Base-by-base conservation (phyloP, 1,284 basidiomycete genomes). In the Ganoderma leucocontextum region DNA sequence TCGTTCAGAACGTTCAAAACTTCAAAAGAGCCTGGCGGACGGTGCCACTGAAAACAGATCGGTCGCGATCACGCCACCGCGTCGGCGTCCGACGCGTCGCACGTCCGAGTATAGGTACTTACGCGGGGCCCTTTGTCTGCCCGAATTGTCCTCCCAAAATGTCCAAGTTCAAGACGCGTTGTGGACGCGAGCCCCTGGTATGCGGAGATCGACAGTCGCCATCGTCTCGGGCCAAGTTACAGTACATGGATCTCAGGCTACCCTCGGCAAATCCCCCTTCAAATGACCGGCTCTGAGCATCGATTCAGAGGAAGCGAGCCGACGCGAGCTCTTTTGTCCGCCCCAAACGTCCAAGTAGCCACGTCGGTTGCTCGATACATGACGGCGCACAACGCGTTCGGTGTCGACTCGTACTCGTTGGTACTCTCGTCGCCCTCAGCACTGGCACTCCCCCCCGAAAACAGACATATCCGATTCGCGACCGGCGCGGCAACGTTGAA, bases 291-390 rank as follows among this genome's bases (percentile, higher is more conserved):
- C 1, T 41, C 10, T 13, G 12, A 12, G 29, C 29, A 29, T 29
- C 29, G 19, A 19, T 13, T 17, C 41, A 29, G 41, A 42, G 15
- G 41, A 42, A 1, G 22, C 22, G 47, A 49, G 10, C 47, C 22
- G 47, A 55, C 53, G 53, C 53, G 53, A 35, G 17, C 29, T 55
- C 53, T 55, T 55, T 55, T 49, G 53, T 55, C 53, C 53, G 5
- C 53, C 17, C 53, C 8, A 55, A 55, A 55, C 29, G 29, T 35
- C 17, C 15, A 35, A 35, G 17, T 55, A 2, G 29, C 25, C 53
- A 55, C 15, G 53, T 35, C 53, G 53, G 33, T 35, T 15, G 15
- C 15, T 55, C 7, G 22, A 10, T 22, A 4, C 47, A 49, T 4
- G 3, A 15, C 41, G 7, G 22, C 22, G 9, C 12, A 13, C 47